Percentiles rank a stretch among this genome's conserved stretches.
These are phyloP conservation scores for Fusarium gaditjirri DNA, from an alignment of 2,329 filamentous ascomycete species.

Conservation along the genomic window DNA sequence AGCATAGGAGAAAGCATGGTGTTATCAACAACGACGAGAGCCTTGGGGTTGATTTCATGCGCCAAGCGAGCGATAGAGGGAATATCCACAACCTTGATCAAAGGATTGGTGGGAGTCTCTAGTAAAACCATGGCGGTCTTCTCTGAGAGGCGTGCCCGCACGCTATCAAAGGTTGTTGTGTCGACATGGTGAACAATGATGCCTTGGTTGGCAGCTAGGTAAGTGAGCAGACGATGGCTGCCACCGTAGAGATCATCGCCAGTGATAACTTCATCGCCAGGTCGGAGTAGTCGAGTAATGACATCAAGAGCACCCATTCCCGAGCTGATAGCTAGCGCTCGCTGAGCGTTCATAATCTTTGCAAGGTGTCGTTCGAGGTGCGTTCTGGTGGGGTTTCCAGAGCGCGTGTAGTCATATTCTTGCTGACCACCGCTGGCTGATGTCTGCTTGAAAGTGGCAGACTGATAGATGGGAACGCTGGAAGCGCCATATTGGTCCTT, in stretches of 20 bases:
- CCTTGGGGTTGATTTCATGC: conserved; percentile 80
- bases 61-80: conserved; percentile 78
- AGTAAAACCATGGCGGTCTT: conserved; percentile 97
- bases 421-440: conserved; percentile 79
- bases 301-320: conserved; percentile 98
- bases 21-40: conserved; percentile 94
- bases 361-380: conserved; percentile 96
- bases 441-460: conserved; percentile 96
- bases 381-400: conserved; percentile 94
- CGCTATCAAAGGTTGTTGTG: conserved; percentile 80
- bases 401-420: conserved; percentile 98
- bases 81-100: conserved; percentile 98
- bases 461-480: conserved; percentile 98
- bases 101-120: conserved; percentile 95
- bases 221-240: conserved; percentile 92
- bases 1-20: conserved; percentile 98
- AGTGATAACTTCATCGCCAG: conserved; percentile 96
- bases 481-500: conserved; percentile 98
- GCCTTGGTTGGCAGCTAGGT: conserved; percentile 86
- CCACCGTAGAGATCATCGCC: conserved; percentile 98
- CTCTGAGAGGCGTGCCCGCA: conserved; percentile 73
- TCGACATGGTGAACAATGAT: conserved; percentile 97
- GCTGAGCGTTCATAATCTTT: conserved; percentile 97
- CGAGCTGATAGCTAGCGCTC: conserved; percentile 91
- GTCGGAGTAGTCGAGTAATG: conserved; percentile 88